Conservation (phyloP, 108 stramenopile species). For the Pelagomonas calceolata region DNA sequence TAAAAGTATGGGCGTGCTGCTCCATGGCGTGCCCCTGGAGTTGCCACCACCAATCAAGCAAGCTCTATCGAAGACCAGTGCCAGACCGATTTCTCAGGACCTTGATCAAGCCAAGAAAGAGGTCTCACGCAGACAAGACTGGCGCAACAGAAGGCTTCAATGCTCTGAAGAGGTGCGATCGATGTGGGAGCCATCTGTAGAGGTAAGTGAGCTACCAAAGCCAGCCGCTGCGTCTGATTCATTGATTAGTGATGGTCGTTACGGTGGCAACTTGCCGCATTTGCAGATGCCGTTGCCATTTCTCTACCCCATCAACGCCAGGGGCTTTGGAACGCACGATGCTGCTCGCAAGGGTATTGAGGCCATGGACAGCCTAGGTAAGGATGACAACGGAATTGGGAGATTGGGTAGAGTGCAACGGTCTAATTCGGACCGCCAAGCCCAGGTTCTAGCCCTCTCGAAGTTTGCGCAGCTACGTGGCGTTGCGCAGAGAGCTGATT, state of each 20-base stretch:
- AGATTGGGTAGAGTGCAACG: not conserved
- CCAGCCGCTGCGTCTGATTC: too few relatives aligned
- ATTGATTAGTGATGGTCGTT: not conserved
- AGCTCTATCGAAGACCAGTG: too few relatives aligned
- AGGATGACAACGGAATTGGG: not conserved
- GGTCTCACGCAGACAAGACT: too few relatives aligned
- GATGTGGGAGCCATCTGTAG: not conserved
- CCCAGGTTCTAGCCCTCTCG: not conserved
- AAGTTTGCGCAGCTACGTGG: not conserved
- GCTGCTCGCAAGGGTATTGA: not conserved
- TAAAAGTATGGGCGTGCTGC: not conserved
- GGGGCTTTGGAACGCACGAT: not conserved
- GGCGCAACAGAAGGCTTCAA: not conserved
- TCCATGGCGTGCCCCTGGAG: not conserved
- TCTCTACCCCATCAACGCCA: slow-evolving; percentile 8
- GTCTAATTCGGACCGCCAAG: not conserved
- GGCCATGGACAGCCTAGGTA: not conserved
- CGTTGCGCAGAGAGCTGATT: not conserved
- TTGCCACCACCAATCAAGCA: not conserved
- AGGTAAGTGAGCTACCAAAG: not conserved
- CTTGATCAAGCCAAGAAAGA: not conserved
- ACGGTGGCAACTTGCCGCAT: slow-evolving; percentile 5
- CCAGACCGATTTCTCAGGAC: too few relatives aligned
- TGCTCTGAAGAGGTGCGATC: not conserved
- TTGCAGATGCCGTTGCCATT: slow-evolving; percentile 9